A percentile compares a stretch with the other conserved stretches of the same genome.
phyloP scores from a whole-genome alignment of 352 stramenopile genomes.

The Discostella stelligera region DNA sequence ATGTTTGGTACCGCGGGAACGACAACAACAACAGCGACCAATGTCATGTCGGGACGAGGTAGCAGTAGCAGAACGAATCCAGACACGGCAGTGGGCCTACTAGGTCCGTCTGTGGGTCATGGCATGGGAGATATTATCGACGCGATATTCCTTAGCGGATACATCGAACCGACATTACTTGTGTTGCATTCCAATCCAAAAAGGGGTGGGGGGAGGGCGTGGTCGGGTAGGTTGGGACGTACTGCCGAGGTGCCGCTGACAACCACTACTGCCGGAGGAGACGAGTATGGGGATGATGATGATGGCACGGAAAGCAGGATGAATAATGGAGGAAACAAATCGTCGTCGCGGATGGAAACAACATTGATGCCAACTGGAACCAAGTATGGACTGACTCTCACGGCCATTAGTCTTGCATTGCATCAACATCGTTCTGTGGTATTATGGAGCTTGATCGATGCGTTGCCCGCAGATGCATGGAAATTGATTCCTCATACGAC shows the following conservation, averaged over 20 bases:
- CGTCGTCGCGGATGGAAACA: not conserved
- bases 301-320: slow-evolving; percentile 25
- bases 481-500: slow-evolving; percentile 46
- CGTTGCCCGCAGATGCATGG: slow-evolving; percentile 68
- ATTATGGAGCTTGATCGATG: slow-evolving; percentile 62
- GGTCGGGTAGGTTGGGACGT: slow-evolving; percentile 59
- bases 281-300: slow-evolving; percentile 23
- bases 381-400: slow-evolving; percentile 58
- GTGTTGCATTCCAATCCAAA: slow-evolving; percentile 70
- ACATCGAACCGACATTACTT: slow-evolving; percentile 65
- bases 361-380: slow-evolving; percentile 39
- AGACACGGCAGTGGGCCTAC: slow-evolving; percentile 7
- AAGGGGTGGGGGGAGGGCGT: slow-evolving; percentile 48
- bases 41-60: not conserved
- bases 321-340: slow-evolving; percentile 1
- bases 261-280: not conserved
- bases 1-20: not conserved
- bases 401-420: slow-evolving; percentile 68
- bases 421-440: slow-evolving; percentile 64
- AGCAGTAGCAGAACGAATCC: slow-evolving; percentile 17
- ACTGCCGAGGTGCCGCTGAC: slow-evolving; percentile 30
- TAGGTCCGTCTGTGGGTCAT: slow-evolving; percentile 45
- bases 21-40: not conserved
- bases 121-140: slow-evolving; percentile 76
- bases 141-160: slow-evolving; percentile 65